These are phyloP conservation scores for Rhizopogon roseolus DNA, from an alignment of 768 basidiomycete genomes.

Conservation along the genomic window DNA sequence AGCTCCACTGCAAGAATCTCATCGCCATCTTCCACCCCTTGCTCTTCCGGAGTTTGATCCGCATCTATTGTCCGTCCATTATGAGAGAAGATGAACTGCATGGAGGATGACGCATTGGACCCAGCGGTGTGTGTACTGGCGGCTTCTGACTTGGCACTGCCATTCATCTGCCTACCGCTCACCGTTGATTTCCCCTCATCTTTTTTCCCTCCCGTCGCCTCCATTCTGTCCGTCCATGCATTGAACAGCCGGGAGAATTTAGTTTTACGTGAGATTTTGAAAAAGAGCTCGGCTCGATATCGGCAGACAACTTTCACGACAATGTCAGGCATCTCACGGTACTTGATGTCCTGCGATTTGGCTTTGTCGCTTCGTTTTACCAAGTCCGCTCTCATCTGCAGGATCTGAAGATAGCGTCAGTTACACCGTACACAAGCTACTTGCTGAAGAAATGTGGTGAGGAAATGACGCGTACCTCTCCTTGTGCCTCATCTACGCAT, in stretches of 20 bases:
- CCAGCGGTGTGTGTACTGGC: constrained; percentile 40
- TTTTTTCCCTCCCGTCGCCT: constrained; percentile 48
- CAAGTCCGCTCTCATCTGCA: constrained; percentile 80
- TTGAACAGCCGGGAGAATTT: constrained; percentile 79
- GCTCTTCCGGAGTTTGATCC: constrained; percentile 82
- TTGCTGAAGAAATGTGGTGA: background rate
- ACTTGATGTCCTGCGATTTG: constrained; percentile 75
- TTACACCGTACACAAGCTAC: background rate
- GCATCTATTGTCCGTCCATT: constrained; percentile 75
- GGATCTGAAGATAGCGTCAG: constrained; percentile 40
- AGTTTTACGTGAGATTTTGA: constrained; percentile 90
- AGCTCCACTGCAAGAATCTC: constrained; percentile 87
- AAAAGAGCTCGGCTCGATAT: constrained; percentile 87
- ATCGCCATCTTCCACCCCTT: constrained; percentile 84
- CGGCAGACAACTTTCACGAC: constrained; percentile 86
- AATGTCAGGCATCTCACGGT: constrained; percentile 84
- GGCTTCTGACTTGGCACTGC: constrained; percentile 46
- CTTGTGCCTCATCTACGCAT: constrained; percentile 83
- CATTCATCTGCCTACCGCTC: constrained; percentile 36
- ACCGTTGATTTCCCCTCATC: constrained; percentile 26
- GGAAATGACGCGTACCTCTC: constrained; percentile 49
- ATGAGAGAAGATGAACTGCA: constrained; percentile 85
- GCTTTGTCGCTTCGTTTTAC: constrained; percentile 76
- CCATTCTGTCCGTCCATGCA: constrained; percentile 90
- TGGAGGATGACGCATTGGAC: constrained; percentile 35